A percentile compares a stretch with the other conserved stretches of the same genome.
Conservation (phyloP, 805 yeast genomes). For the Candida odintsovae region DNA sequence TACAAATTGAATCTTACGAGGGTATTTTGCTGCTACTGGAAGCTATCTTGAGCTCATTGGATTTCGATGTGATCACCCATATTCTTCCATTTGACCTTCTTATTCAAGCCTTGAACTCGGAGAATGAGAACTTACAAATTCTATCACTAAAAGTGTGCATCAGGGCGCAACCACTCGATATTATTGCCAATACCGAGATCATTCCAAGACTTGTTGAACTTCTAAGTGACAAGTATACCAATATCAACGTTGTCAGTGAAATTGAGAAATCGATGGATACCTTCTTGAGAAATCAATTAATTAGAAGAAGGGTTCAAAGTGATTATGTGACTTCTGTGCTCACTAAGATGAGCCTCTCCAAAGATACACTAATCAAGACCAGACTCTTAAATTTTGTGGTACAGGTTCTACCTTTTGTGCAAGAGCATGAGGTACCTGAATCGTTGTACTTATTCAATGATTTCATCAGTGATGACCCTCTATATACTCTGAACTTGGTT, state of each 20-base stretch:
- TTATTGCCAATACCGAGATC: slow-evolving; percentile 19
- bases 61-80: slow-evolving; percentile 14
- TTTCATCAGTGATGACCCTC: slow-evolving; percentile 9
- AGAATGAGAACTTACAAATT: slow-evolving; percentile 13
- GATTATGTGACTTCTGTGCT: slow-evolving; percentile 6
- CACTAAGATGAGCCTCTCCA: slow-evolving; percentile 4
- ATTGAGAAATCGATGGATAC: slow-evolving; percentile 13
- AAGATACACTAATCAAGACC: slow-evolving; percentile 2
- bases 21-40: slow-evolving; percentile 12
- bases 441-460: slow-evolving; percentile 10
- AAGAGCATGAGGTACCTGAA: slow-evolving; percentile 13
- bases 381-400: slow-evolving; percentile 13
- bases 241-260: slow-evolving; percentile 14
- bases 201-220: slow-evolving; percentile 10
- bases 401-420: slow-evolving; percentile 9
- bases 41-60: slow-evolving; percentile 7
- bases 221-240: slow-evolving; percentile 1
- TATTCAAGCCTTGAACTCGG: slow-evolving; percentile 16
- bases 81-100: slow-evolving; percentile 14
- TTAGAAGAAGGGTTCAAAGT: slow-evolving; percentile 17
- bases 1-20: slow-evolving; percentile 10
- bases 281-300: slow-evolving; percentile 13
- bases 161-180: slow-evolving; percentile 19
- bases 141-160: slow-evolving; percentile 16
- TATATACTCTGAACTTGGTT: slow-evolving; percentile 12